Conservation (phyloP, 2,329 filamentous ascomycete genomes). For the Clonostachys rhizophaga region DNA sequence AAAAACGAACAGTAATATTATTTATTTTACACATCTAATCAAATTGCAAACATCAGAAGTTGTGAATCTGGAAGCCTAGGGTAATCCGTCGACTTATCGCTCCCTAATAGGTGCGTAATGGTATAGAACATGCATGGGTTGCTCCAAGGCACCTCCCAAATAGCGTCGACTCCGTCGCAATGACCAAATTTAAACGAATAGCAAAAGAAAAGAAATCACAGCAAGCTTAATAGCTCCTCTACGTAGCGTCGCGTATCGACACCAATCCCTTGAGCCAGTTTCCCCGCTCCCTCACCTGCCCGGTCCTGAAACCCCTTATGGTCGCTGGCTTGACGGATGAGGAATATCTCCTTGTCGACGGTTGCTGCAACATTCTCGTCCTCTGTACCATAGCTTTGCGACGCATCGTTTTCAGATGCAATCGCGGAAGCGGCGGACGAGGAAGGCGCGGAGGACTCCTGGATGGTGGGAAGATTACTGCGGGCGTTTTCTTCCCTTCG, state of each 20-base stretch:
- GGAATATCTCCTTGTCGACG: conserved; percentile 54
- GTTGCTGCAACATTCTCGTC: conserved; percentile 4
- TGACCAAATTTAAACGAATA: too few relatives aligned
- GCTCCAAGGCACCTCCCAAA: too few relatives aligned
- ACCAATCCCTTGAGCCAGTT: conserved; percentile 68
- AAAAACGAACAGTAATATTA: not conserved
- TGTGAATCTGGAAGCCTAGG: too few relatives aligned
- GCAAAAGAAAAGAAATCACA: conserved; percentile 12
- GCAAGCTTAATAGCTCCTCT: conserved; percentile 63
- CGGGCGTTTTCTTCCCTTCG: conserved; percentile 8
- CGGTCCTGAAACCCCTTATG: conserved; percentile 31
- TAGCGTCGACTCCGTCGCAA: too few relatives aligned
- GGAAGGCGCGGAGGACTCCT: conserved; percentile 17
- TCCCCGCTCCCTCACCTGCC: conserved; percentile 51
- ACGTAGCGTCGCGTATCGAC: conserved; percentile 73
- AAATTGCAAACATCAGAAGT: too few relatives aligned
- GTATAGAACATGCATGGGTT: too few relatives aligned
- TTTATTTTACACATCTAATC: too few relatives aligned
- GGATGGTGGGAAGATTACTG: conserved; percentile 5
- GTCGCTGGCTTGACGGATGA: conserved; percentile 57
- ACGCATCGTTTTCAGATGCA: not conserved
- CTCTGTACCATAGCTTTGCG: conserved; percentile 3
- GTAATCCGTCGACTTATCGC: too few relatives aligned
- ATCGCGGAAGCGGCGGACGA: conserved; percentile 4
- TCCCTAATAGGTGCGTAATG: too few relatives aligned